Evolutionary conservation across 768 basidiomycete genomes (phyloP).

Genomic region (Rhodotorula graminis): DNA sequence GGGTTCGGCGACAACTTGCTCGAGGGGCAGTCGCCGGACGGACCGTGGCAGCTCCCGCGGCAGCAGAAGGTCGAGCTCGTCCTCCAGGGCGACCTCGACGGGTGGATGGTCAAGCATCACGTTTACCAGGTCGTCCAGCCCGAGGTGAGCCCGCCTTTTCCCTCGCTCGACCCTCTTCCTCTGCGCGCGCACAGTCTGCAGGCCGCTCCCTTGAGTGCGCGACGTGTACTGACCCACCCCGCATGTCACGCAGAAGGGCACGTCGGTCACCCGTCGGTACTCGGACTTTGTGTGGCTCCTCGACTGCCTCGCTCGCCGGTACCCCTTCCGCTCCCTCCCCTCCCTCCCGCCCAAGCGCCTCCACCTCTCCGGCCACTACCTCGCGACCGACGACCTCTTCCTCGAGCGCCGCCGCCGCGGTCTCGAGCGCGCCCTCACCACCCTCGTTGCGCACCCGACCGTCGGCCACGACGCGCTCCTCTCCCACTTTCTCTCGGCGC

Average conservation of each 20-base stretch:
- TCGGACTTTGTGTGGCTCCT: slow-evolving; percentile 88
- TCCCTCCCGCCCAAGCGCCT: slow-evolving; percentile 86
- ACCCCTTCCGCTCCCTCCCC: slow-evolving; percentile 88
- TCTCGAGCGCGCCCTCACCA: slow-evolving; percentile 64
- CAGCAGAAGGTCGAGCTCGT: slow-evolving; percentile 1
- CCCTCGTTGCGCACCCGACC: slow-evolving; percentile 85
- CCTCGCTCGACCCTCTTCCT: no score
- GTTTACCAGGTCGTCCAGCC: slow-evolving; percentile 3
- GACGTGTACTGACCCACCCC: no score
- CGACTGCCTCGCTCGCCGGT: slow-evolving; percentile 76
- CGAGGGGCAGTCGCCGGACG: neutral
- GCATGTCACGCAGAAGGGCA: slow-evolving; percentile 2
- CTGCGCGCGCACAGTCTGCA: no score
- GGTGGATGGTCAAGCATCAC: slow-evolving; percentile 20
- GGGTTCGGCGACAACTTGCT: neutral
- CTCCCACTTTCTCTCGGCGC: slow-evolving; percentile 22
- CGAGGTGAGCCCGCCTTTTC: neutral
- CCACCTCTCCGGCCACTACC: slow-evolving; percentile 51
- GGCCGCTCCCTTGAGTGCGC: neutral
- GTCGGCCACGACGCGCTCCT: slow-evolving; percentile 53
- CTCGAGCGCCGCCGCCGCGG: slow-evolving; percentile 78
- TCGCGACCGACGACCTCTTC: slow-evolving; percentile 76
- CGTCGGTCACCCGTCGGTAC: slow-evolving; percentile 73
- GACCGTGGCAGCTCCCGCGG: slow-evolving; percentile 1
- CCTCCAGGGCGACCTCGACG: slow-evolving; percentile 11